phyloP scores from a whole-genome alignment of 345 rosid species.

The Bruguiera sexangula region DNA sequence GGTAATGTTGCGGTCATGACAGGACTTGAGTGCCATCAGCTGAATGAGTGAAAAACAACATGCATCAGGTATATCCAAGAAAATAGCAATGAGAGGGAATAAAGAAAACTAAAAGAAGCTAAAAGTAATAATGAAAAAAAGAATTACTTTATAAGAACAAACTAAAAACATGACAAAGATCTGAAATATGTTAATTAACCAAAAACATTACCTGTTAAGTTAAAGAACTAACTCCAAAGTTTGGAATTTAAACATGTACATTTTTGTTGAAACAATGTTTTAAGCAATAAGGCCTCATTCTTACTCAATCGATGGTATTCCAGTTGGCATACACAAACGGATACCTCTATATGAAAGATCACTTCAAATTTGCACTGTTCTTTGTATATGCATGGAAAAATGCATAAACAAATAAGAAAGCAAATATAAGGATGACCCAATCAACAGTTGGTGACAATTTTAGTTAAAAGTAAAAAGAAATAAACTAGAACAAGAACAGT shows the following conservation, averaged over 20 bases:
- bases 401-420: not conserved
- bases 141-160: not conserved
- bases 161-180: not conserved
- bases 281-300: not conserved
- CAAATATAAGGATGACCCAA: not conserved
- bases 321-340: too few species aligned
- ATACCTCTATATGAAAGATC: not conserved
- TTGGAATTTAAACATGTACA: not conserved
- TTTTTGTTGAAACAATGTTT: not conserved
- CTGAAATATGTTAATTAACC: not conserved
- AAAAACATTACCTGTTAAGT: not conserved
- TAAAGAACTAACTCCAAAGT: not conserved
- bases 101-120: too few species aligned
- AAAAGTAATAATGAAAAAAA: too few species aligned
- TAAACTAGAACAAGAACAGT: conserved; percentile 7
- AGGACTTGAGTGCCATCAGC: conserved; percentile 82
- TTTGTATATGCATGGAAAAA: not conserved
- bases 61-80: conserved; percentile 1
- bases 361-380: not conserved
- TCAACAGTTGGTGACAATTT: not conserved
- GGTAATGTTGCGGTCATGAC: conserved; percentile 92
- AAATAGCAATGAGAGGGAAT: not conserved
- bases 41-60: conserved; percentile 27
- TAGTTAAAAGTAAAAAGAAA: conserved; percentile 6
- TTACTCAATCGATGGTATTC: not conserved